A percentile compares a stretch with the other conserved stretches of the same genome.
Conservation (phyloP, 768 basidiomycete genomes). For the Lepiota subincarnata region DNA sequence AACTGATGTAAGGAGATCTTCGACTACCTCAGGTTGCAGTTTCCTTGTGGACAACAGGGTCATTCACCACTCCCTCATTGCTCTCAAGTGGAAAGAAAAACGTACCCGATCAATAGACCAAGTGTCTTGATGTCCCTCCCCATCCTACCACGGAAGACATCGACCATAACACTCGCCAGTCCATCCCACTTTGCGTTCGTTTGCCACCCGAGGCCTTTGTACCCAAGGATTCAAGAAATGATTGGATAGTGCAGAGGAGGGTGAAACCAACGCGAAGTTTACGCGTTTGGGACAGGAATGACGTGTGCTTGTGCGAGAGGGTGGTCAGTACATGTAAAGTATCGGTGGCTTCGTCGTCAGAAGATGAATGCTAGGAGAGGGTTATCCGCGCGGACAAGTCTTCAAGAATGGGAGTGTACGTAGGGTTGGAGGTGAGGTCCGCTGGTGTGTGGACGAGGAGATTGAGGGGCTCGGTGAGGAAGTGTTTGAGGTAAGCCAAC, state of each 20-base stretch:
- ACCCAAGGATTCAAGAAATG: conserved; percentile 38
- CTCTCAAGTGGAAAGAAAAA: neutral
- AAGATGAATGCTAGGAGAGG: too few relatives aligned
- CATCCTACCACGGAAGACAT: conserved; percentile 40
- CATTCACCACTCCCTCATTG: neutral
- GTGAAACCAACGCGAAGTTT: conserved; percentile 44
- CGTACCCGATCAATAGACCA: conserved; percentile 46
- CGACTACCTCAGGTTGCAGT: too few relatives aligned
- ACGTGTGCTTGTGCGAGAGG: neutral
- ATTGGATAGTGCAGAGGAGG: conserved; percentile 40
- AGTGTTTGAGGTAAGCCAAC: conserved; percentile 70
- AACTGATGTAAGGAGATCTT: neutral
- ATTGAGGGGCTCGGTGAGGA: conserved; percentile 52
- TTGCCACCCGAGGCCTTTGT: conserved; percentile 34
- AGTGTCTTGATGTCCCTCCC: conserved; percentile 40
- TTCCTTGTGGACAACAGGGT: neutral
- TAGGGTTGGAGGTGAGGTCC: neutral
- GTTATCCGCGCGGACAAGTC: neutral
- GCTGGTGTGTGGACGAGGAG: conserved; percentile 27
- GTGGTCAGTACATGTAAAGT: neutral
- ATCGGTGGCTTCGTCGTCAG: neutral
- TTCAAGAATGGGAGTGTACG: neutral
- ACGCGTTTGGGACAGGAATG: conserved; percentile 14
- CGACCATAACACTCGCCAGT: conserved; percentile 39
- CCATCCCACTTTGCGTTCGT: conserved; percentile 14